Evolutionary conservation across 2,329 filamentous ascomycete genomes (phyloP).

Genomic region (Herpotrichia juniperi): DNA sequence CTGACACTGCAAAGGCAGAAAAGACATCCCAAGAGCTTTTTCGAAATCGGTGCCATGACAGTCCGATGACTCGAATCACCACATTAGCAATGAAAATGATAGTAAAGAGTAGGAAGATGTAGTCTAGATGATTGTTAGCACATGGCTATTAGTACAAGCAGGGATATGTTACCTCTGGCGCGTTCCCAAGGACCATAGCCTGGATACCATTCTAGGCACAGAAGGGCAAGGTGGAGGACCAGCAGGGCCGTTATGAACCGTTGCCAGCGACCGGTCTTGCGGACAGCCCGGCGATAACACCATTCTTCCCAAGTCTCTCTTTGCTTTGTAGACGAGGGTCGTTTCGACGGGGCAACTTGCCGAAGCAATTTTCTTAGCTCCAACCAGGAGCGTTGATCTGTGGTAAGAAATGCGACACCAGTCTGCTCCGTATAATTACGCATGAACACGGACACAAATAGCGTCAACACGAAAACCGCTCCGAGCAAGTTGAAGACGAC

Average conservation of each 20-base stretch:
- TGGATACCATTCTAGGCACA: slow-evolving; percentile 84
- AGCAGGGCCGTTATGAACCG: slow-evolving; percentile 78
- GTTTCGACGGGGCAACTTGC: slow-evolving; percentile 93
- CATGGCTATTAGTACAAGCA: not conserved
- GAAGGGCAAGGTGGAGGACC: slow-evolving; percentile 79
- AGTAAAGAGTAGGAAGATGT: slow-evolving; percentile 80
- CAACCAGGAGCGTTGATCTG: slow-evolving; percentile 95
- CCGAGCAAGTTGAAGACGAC: slow-evolving; percentile 95
- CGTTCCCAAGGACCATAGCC: slow-evolving; percentile 74
- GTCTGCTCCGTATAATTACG: slow-evolving; percentile 99
- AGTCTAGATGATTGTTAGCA: slow-evolving; percentile 54
- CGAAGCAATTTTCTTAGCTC: slow-evolving; percentile 89
- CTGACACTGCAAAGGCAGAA: slow-evolving; percentile 78
- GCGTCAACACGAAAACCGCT: slow-evolving; percentile 92
- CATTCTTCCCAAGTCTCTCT: slow-evolving; percentile 80
- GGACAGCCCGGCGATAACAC: slow-evolving; percentile 93
- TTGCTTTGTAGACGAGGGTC: slow-evolving; percentile 78
- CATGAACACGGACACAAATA: slow-evolving; percentile 99
- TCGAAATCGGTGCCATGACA: slow-evolving; percentile 90
- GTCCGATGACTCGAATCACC: slow-evolving; percentile 79
- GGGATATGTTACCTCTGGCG: slow-evolving; percentile 59
- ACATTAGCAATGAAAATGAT: slow-evolving; percentile 85
- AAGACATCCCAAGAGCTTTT: slow-evolving; percentile 96
- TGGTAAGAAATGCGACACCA: slow-evolving; percentile 92
- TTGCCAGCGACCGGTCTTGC: slow-evolving; percentile 94